phyloP scores from a whole-genome alignment of 1,284 basidiomycete species.

The Thelephora terrestris region DNA sequence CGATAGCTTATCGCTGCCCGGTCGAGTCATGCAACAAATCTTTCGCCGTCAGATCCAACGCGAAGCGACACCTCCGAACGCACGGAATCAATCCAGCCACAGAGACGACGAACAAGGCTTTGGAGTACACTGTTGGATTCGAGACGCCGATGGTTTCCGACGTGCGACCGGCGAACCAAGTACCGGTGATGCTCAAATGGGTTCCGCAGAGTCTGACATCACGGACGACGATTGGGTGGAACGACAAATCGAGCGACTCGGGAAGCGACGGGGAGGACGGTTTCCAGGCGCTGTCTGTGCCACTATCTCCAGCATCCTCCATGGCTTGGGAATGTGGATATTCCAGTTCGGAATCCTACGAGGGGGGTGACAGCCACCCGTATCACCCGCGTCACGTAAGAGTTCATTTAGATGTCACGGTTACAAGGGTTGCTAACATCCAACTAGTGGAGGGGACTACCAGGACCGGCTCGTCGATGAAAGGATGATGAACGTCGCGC shows the following conservation, averaged over 20 bases:
- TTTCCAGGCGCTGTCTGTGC: constrained; percentile 21
- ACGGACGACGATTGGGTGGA: constrained; percentile 22
- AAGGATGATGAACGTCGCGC: background rate
- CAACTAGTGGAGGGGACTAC: constrained; percentile 24
- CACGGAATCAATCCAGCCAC: constrained; percentile 32
- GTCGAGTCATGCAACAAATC: constrained; percentile 42
- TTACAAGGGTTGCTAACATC: constrained; percentile 3
- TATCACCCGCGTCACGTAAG: constrained; percentile 29
- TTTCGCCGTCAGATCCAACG: constrained; percentile 57
- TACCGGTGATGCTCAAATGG: constrained; percentile 33
- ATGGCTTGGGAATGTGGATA: constrained; percentile 19
- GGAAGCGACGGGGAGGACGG: constrained; percentile 23
- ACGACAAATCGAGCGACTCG: constrained; percentile 12
- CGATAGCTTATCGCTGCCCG: constrained; percentile 44
- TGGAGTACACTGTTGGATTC: constrained; percentile 32
- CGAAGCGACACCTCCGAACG: constrained; percentile 50
- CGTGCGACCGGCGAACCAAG: constrained; percentile 30
- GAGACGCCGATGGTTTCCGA: constrained; percentile 33
- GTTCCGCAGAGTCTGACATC: constrained; percentile 29
- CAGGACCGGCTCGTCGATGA: constrained; percentile 23
- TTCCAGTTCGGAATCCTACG: constrained; percentile 22
- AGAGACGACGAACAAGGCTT: constrained; percentile 18
- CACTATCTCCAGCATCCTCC: constrained; percentile 20
- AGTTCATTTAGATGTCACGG: constrained; percentile 3
- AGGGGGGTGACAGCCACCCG: constrained; percentile 19